Evolutionary conservation across 2,329 filamentous ascomycete species (phyloP).

Genomic region (Parastagonospora nodorum): DNA sequence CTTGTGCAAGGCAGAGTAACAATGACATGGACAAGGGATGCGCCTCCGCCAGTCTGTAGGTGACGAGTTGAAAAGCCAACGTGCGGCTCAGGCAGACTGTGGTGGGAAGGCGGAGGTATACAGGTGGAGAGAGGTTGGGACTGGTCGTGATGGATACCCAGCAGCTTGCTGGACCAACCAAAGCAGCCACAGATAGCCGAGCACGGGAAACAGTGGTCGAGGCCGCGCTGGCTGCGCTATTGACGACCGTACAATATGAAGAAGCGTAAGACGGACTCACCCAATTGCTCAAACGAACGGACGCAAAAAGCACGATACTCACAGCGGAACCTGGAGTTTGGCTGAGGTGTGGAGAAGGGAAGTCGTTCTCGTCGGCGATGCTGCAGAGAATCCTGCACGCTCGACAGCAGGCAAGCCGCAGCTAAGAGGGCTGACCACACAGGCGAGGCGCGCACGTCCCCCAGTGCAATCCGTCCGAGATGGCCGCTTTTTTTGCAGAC

Average conservation of each 20-base stretch:
- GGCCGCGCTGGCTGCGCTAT: neutral
- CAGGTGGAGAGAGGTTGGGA: slow-evolving; percentile 50
- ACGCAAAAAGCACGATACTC: slow-evolving; percentile 18
- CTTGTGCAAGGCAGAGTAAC: slow-evolving; percentile 8
- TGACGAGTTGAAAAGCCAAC: slow-evolving; percentile 21
- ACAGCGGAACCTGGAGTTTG: slow-evolving; percentile 18
- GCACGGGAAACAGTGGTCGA: slow-evolving; percentile 38
- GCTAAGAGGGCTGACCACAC: slow-evolving; percentile 48
- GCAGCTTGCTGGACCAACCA: slow-evolving; percentile 40
- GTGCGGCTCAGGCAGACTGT: slow-evolving; percentile 32
- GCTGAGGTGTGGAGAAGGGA: slow-evolving; percentile 31
- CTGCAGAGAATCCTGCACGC: slow-evolving; percentile 46
- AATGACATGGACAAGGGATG: slow-evolving; percentile 9
- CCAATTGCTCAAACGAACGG: slow-evolving; percentile 32
- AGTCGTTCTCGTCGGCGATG: slow-evolving; percentile 43
- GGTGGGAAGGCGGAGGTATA: slow-evolving; percentile 45
- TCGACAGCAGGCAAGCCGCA: slow-evolving; percentile 46
- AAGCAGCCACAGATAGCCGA: slow-evolving; percentile 44
- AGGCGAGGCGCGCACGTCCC: slow-evolving; percentile 45
- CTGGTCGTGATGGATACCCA: slow-evolving; percentile 42
- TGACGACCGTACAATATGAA: neutral
- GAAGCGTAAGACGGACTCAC: slow-evolving; percentile 19
- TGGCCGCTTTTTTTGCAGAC: slow-evolving; percentile 29
- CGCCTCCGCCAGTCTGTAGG: slow-evolving; percentile 28
- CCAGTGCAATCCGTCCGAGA: slow-evolving; percentile 34